Evolutionary conservation across 352 stramenopile species (phyloP), one percentile per base, ranked within the genome.

Genomic region (Phytophthora pseudosyringae): DNA sequence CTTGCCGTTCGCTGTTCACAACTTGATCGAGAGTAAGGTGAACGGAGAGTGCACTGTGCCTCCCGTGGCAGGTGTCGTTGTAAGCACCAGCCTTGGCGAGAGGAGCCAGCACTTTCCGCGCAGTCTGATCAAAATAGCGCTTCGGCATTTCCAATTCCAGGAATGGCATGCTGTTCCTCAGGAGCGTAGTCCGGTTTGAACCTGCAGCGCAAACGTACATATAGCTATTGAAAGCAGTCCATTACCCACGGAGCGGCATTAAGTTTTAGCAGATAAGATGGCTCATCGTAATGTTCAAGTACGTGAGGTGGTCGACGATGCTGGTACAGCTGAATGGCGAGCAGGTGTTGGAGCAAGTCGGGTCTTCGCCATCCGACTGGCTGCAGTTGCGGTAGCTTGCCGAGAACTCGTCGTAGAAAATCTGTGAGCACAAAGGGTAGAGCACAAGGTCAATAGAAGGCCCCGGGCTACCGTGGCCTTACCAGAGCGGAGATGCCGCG

Each of bases 251-350:
- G 28, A 28, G 33, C n/a, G 5, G 46, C 50, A 52, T 72, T 60
- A 33, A 59, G 67, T 60, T 67, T 67, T 78, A 95, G 73, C 87
- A 95, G 36, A 92, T 83, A 53, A 95, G 75, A 67, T 95, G 87
- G 67, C 87, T 93, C 84, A 95, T 93, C 12, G 87, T 91, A 51
- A 95, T 87, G 70, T 95, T 95, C 52, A 95, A 69, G 71, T 95
- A 95, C 52, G 81, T 93, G 49, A 95, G 77, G 54, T 95, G 87
- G 68, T 95, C 87, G 10, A 93, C 80, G 46, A 95, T 83, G 58
- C 87, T 95, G 4, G 82, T 92, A 68, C 85, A 92, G 6, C 83
- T 75, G 32, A 91, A 90, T 0, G 81, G 80, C 7, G 81, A 89
- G 72, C 85, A 93, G n/a, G 69, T 61, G 49, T 93, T 69, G 25